phyloP scores from a whole-genome alignment of 2,329 filamentous ascomycete genomes.

The Xylaria sp. region DNA sequence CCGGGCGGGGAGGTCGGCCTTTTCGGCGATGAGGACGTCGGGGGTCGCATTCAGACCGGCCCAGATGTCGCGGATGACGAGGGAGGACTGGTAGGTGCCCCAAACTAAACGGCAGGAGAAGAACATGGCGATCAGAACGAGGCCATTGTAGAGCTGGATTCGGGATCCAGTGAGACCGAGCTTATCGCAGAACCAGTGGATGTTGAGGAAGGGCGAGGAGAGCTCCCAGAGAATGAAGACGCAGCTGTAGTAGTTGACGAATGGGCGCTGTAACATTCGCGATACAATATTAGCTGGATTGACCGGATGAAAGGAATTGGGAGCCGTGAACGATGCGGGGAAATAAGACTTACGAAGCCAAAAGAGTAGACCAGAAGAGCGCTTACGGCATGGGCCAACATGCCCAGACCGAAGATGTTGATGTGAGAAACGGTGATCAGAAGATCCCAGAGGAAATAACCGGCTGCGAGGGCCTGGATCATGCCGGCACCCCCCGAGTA shows the following conservation, averaged over 20 bases:
- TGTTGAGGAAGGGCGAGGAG: conserved; percentile 77
- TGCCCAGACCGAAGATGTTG: conserved; percentile 67
- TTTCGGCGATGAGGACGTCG: conserved; percentile 31
- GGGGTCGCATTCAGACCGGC: conserved; percentile 45
- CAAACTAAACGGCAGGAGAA: conserved; percentile 73
- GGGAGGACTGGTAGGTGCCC: conserved; percentile 66
- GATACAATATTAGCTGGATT: conserved; percentile 1
- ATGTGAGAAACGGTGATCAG: conserved; percentile 63
- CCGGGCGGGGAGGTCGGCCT: conserved; percentile 32
- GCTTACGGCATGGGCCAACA: conserved; percentile 70
- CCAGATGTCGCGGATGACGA: conserved; percentile 67
- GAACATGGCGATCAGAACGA: conserved; percentile 66
- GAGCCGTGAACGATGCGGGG: no score
- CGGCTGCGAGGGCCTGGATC: conserved; percentile 69
- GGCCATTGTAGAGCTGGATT: conserved; percentile 71
- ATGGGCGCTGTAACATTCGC: conserved; percentile 58
- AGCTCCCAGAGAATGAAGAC: conserved; percentile 85
- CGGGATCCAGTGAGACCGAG: conserved; percentile 70
- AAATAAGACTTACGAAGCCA: conserved; percentile 62
- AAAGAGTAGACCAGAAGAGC: conserved; percentile 70
- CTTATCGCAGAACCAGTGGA: conserved; percentile 92
- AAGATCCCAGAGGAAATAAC: conserved; percentile 83
- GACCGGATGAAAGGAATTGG: not conserved
- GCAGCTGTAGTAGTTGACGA: conserved; percentile 75
- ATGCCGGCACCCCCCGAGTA: conserved; percentile 68